Base-by-base conservation (phyloP, 139 green algal genomes). In the Chlorella sp. region DNA sequence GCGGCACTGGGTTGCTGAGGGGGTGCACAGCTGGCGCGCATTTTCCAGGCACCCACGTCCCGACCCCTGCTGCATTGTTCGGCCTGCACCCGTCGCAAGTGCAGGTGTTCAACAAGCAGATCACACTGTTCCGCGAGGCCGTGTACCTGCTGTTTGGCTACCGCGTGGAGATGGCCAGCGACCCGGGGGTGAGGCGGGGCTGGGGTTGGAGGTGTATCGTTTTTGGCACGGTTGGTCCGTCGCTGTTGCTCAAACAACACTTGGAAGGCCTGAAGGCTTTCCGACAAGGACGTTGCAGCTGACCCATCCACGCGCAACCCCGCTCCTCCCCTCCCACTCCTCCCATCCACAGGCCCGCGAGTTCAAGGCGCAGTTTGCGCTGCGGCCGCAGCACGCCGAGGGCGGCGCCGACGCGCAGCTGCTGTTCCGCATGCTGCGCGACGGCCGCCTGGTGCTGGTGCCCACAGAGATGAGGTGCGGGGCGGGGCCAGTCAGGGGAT, bases 111-210 rank as follows among this genome's bases (percentile, higher is more conserved):
- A 93, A 89, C 60, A 86, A 93, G 74, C 92, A 94, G 39, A 90
- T 94, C 26, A 72, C 85, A 1, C 87, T 89, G 21, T 97, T 98
- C 86, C 70, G 94, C 1, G 91, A 96, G 81, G 93, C 93, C 1
- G 90, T 91, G 56, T 91, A 89, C 78, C 74, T 60, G 25, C 87
- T 98, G 82, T 97, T 98, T 89, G 95, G 95, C 41, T 98, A 95
- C 88, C 76, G 88, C 32, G 73, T 96, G 60, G 94, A 97, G 81
- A 94, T 97, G 89, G 86, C 86, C 3, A 83, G 86, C 11, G 90
- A 95, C 85, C 91, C 91, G 51, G 84, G 85, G 0, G 83, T 87
- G 23, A 74, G 74, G 83, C 78, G 74, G 13, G 38, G 39, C 1
- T 26, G 7, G 44, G 44, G 44, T 51, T 51, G 44, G 44, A 51